Percentiles rank a stretch among this genome's conserved stretches.
These are phyloP conservation scores for Pichia cactophila DNA, from an alignment of 1,139 yeast genomes.

Conservation along the genomic window DNA sequence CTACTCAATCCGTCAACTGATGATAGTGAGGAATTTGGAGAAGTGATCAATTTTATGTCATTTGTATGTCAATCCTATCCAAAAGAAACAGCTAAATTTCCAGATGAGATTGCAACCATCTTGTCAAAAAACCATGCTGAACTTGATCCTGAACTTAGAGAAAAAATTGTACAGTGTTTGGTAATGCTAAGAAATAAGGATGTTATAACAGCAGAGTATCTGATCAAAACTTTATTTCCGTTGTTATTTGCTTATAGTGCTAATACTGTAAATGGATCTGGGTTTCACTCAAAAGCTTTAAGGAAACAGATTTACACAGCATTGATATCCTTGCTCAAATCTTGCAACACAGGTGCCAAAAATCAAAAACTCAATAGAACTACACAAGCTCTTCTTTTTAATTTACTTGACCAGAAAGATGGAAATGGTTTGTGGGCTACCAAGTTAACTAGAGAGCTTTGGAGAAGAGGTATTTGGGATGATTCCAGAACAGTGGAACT, in stretches of 20 bases:
- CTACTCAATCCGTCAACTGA: conserved; percentile 57
- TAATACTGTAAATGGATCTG: conserved; percentile 34
- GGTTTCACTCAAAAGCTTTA: conserved; percentile 77
- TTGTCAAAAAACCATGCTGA: conserved; percentile 71
- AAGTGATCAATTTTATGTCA: conserved; percentile 80
- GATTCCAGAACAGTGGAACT: conserved; percentile 92
- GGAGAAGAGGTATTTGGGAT: conserved; percentile 98
- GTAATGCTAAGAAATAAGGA: conserved; percentile 86
- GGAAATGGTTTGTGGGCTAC: conserved; percentile 89
- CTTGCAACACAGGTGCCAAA: conserved; percentile 76
- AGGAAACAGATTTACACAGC: conserved; percentile 79
- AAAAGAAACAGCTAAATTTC: conserved; percentile 76
- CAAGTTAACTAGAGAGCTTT: conserved; percentile 83
- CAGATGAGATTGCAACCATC: conserved; percentile 66
- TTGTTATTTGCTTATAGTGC: conserved; percentile 52
- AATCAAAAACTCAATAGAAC: conserved; percentile 83
- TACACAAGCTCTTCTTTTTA: conserved; percentile 86
- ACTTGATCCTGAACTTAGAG: conserved; percentile 77
- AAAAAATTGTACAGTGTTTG: conserved; percentile 82
- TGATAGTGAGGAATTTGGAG: conserved; percentile 69
- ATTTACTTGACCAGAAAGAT: conserved; percentile 59
- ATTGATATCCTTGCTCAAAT: conserved; percentile 66
- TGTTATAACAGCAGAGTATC: conserved; percentile 68
- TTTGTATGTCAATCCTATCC: conserved; percentile 91
- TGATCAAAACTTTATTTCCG: conserved; percentile 86